Evolutionary conservation across 2,329 filamentous ascomycete genomes (phyloP).

Genomic region (Apiospora rasikravindrae): DNA sequence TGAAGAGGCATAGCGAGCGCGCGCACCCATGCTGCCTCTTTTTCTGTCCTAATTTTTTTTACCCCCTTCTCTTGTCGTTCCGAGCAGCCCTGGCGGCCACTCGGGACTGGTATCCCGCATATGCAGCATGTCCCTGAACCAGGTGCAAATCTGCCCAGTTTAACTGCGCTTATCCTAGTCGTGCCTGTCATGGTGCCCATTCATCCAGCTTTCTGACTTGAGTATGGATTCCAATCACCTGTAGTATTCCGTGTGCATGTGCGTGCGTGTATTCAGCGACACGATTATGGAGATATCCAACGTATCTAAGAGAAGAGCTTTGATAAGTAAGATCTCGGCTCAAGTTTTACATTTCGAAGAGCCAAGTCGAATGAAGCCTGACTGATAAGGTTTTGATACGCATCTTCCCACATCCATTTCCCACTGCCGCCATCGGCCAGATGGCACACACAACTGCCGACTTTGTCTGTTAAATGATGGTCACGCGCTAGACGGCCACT

Average conservation of each 20-base stretch:
- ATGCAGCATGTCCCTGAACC: constrained; percentile 16
- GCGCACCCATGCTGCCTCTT: neutral
- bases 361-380: neutral
- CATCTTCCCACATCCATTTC: neutral
- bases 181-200: neutral
- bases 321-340: neutral
- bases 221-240: neutral
- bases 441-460: neutral
- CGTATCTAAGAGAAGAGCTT: neutral
- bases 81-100: neutral
- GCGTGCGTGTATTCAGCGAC: neutral
- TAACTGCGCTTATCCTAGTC: neutral
- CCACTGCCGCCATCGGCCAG: neutral
- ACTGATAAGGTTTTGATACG: neutral
- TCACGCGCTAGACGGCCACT: neutral
- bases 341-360: neutral
- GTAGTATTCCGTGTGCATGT: neutral
- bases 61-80: neutral
- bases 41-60: neutral
- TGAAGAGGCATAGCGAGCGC: neutral
- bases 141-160: constrained; percentile 3
- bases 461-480: neutral
- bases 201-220: neutral
- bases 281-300: neutral
- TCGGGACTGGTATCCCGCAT: constrained; percentile 10